phyloP scores from a whole-genome alignment of 208 protist species.

The Acanthamoeba culbertsoni region DNA sequence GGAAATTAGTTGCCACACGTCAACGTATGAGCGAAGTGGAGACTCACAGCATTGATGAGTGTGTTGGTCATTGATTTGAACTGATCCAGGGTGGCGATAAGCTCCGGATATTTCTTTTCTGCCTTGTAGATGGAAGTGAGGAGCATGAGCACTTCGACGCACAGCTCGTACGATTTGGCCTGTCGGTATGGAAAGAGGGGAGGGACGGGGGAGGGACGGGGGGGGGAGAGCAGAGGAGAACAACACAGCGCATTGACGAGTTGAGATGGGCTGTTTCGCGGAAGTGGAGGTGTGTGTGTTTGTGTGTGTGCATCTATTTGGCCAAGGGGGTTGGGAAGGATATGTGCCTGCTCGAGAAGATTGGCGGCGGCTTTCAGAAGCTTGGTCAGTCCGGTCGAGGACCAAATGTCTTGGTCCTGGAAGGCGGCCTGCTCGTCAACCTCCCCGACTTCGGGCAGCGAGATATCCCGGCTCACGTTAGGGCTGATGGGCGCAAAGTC shows the following conservation, averaged over 20 bases:
- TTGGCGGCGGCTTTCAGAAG: slow-evolving; percentile 9
- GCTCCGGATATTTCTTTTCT: neutral
- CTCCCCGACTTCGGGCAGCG: neutral
- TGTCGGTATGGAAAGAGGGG: neutral
- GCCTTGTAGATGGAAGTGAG: slow-evolving; percentile 29
- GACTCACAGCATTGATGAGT: neutral
- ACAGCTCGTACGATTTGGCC: slow-evolving; percentile 28
- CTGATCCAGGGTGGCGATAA: neutral
- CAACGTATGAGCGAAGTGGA: neutral
- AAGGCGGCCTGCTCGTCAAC: slow-evolving; percentile 16
- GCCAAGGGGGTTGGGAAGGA: too few species aligned
- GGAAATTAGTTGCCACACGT: neutral
- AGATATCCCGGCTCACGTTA: neutral
- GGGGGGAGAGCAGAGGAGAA: neutral
- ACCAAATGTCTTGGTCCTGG: slow-evolving; percentile 28
- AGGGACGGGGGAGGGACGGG: neutral
- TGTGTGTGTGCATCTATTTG: too few species aligned
- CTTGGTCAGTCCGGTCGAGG: neutral
- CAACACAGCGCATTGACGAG: too few species aligned
- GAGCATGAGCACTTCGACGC: slow-evolving; percentile 27
- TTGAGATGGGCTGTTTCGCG: too few species aligned
- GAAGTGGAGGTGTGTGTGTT: too few species aligned
- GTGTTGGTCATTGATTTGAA: slow-evolving; percentile 19
- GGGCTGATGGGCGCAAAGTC: neutral
- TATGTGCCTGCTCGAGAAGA: neutral